These are phyloP conservation scores for Alloteropsis angusta DNA, from an alignment of 202 grass and related monocot species.

Conservation along the genomic window DNA sequence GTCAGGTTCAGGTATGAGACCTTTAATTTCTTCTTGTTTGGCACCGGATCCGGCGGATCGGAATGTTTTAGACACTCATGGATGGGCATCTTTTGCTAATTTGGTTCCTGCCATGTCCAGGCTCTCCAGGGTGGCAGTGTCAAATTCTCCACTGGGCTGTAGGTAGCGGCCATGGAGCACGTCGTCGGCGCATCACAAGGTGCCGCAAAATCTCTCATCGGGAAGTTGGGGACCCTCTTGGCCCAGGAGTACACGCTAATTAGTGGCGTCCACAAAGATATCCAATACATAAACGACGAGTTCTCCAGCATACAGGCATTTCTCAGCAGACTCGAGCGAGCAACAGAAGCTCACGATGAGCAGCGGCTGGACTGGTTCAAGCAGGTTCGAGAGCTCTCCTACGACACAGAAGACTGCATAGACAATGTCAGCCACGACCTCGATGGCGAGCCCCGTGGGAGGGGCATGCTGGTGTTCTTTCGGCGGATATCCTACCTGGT, in stretches of 20 bases:
- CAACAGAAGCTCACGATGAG: background rate
- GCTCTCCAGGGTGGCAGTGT: too few relatives aligned
- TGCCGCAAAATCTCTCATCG: background rate
- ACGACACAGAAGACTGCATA: slow-evolving; percentile 3
- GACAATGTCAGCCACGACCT: background rate
- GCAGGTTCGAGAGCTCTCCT: slow-evolving; percentile 15
- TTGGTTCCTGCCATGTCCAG: too few relatives aligned
- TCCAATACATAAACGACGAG: slow-evolving; percentile 7
- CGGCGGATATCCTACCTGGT: background rate
- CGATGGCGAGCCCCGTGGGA: background rate
- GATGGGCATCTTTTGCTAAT: too few relatives aligned
- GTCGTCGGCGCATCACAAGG: background rate
- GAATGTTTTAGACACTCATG: too few relatives aligned
- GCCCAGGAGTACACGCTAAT: slow-evolving; percentile 3
- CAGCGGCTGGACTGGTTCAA: slow-evolving; percentile 21
- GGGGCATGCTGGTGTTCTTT: background rate
- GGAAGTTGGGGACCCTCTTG: background rate
- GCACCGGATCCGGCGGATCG: too few relatives aligned
- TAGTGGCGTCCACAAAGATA: background rate
- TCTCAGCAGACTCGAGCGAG: background rate
- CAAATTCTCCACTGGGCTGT: too few relatives aligned
- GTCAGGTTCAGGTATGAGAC: too few relatives aligned
- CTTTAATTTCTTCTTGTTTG: too few relatives aligned
- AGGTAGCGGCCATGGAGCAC: background rate
- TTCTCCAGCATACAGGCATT: slow-evolving; percentile 1